These are phyloP conservation scores for Acanthamoeba triangularis DNA, from an alignment of 208 protist species.

Conservation along the genomic window DNA sequence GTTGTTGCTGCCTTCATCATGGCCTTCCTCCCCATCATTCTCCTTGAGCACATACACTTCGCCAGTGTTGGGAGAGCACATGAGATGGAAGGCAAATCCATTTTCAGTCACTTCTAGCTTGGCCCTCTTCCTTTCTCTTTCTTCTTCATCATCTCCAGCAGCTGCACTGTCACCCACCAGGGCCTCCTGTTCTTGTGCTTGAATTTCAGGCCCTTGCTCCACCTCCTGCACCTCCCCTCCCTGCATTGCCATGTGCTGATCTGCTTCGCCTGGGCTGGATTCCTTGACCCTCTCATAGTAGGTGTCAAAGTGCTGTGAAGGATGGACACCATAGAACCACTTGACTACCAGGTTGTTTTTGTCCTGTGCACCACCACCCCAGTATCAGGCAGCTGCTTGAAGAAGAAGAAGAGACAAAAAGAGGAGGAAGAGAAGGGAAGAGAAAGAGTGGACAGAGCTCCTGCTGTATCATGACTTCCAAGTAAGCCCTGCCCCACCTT, in stretches of 20 bases:
- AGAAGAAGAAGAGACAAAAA: background rate
- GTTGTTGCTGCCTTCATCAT: too few species aligned
- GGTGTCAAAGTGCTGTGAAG: slow-evolving; percentile 45
- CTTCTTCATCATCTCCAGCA: background rate
- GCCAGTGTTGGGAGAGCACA: background rate
- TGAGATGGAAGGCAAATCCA: background rate
- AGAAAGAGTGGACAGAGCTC: background rate
- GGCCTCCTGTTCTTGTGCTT: background rate
- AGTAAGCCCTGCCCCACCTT: slow-evolving; percentile 46
- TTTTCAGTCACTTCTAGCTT: background rate
- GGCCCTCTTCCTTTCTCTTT: background rate
- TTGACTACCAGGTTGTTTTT: slow-evolving; percentile 47
- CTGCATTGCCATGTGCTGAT: background rate
- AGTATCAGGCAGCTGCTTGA: background rate
- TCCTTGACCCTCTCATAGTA: slow-evolving; percentile 39
- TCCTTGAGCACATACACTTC: background rate
- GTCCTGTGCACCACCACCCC: background rate
- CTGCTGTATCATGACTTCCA: background rate
- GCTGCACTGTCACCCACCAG: background rate
- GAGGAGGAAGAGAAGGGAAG: background rate
- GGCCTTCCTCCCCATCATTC: background rate
- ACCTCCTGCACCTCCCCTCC: background rate
- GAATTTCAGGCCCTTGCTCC: background rate
- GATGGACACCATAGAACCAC: slow-evolving; percentile 40
- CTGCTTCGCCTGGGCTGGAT: background rate